Conservation (phyloP, 805 yeast genomes). For the Candida quercuum region DNA sequence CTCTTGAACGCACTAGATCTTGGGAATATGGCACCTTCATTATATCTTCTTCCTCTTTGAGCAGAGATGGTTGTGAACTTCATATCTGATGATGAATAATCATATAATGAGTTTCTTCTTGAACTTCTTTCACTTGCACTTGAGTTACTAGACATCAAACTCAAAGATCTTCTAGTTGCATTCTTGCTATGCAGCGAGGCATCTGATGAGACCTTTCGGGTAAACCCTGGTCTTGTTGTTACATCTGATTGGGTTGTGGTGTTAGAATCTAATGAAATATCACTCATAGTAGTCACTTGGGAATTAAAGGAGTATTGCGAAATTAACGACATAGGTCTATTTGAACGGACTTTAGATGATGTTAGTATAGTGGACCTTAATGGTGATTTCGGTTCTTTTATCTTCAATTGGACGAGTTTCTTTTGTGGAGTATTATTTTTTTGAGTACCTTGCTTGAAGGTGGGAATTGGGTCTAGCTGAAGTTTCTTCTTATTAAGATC, state of each 20-base stretch:
- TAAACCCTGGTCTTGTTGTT: slow-evolving; percentile 15
- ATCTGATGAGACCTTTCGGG: slow-evolving; percentile 18
- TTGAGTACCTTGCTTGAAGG: no score
- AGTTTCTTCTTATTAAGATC: neutral
- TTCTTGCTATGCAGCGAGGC: slow-evolving; percentile 17
- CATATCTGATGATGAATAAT: slow-evolving; percentile 29
- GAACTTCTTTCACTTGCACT: slow-evolving; percentile 35
- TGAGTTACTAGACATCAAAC: slow-evolving; percentile 32
- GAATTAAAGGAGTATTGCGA: slow-evolving; percentile 48
- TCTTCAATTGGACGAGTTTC: slow-evolving; percentile 15
- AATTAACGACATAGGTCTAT: slow-evolving; percentile 46
- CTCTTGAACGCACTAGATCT: slow-evolving; percentile 13
- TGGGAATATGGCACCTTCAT: slow-evolving; percentile 19
- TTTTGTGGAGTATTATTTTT: neutral
- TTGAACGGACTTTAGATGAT: slow-evolving; percentile 16
- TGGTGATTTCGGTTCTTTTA: slow-evolving; percentile 27
- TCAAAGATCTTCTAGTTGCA: slow-evolving; percentile 27
- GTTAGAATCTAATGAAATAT: slow-evolving; percentile 34
- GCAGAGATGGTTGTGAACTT: slow-evolving; percentile 9
- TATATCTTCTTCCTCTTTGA: slow-evolving; percentile 13
- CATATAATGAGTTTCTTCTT: slow-evolving; percentile 34
- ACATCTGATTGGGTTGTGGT: slow-evolving; percentile 11
- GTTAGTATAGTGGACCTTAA: slow-evolving; percentile 4
- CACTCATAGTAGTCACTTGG: slow-evolving; percentile 42
- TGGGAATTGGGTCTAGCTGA: neutral